Conservation (phyloP, 495 filamentous ascomycete genomes). For the Aspergillus sclerotioniger region DNA sequence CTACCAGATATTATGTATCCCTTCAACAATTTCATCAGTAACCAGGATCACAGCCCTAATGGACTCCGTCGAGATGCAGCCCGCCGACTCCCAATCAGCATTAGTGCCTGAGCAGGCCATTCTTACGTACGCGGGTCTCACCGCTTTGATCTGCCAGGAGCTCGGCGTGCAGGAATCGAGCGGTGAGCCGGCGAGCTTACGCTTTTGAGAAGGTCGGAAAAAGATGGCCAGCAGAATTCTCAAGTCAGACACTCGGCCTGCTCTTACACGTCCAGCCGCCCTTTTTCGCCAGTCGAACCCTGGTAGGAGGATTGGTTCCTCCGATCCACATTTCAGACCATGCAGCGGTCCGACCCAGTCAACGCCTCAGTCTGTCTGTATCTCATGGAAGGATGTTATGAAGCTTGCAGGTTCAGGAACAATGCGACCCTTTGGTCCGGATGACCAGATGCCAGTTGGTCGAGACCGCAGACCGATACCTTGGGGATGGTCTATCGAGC, state of each 20-base stretch:
- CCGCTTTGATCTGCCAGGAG: slow-evolving; percentile 25
- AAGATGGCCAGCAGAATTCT: too few relatives aligned
- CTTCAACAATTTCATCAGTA: not conserved
- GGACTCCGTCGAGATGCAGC: not conserved
- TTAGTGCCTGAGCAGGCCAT: slow-evolving; percentile 1
- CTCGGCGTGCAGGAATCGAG: slow-evolving; percentile 8
- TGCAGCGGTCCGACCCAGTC: slow-evolving; percentile 33
- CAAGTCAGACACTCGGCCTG: not conserved
- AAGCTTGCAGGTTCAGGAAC: slow-evolving; percentile 4
- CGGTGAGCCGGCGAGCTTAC: slow-evolving; percentile 17
- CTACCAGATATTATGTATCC: too few relatives aligned
- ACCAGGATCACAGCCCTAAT: not conserved
- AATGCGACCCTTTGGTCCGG: not conserved
- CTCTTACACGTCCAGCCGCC: slow-evolving; percentile 22
- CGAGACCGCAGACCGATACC: too few relatives aligned
- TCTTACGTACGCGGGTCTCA: slow-evolving; percentile 15
- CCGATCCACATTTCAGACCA: slow-evolving; percentile 26
- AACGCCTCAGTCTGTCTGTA: slow-evolving; percentile 11
- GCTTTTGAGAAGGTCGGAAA: slow-evolving; percentile 8
- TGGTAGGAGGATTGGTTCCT: slow-evolving; percentile 11
- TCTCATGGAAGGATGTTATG: not conserved
- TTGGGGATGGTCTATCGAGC: not conserved
- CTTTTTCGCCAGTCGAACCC: slow-evolving; percentile 11
- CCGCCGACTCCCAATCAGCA: not conserved
- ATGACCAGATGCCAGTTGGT: not conserved